Evolutionary conservation across 2,329 filamentous ascomycete genomes (phyloP), one percentile per base, ranked within the genome.

Genomic region (Zasmidium cellare): DNA sequence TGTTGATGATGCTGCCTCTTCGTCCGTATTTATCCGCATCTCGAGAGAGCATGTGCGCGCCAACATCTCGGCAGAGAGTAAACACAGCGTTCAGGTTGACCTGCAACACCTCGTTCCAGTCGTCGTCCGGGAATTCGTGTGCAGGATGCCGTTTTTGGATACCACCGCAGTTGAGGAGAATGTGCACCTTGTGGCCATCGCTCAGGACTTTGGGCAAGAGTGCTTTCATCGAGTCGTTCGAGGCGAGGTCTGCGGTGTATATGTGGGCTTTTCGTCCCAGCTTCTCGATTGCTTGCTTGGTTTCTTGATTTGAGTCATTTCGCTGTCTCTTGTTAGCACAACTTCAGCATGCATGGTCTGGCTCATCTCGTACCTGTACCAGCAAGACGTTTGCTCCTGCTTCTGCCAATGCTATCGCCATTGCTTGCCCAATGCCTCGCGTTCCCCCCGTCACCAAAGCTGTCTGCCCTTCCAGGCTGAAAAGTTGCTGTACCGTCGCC

Each of bases 51-150:
- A 94, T 91, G 77, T 92, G 88, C 14, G 87, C 86, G 62, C 90
- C 90, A 16, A 91, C 82, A 72, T 92, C 90, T 59, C 91, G 86
- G 75, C 85, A 80, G 55, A 96, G 81, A 0, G 85, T 85, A 77
- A 96, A 96, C 54, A 94, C 90, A 46, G 88, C 82, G 69, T 84
- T 89, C 47, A 96, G 84, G 76, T 97, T 97, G 51, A 96, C 88
- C 79, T 96, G 90, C 45, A 96, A 79, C 25, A 96, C 89, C 68
- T 88, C 84, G 69, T 88, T 83, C 83, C 91, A 96, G 77, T 94
- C 90, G 46, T 79, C 76, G 70, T 89, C 84, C 0, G 90, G 90
- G 71, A 96, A 96, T 58, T 82, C 74, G 67, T 91, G 85, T 46
- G 87, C 86, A 0, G 89, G 85, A 73, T 94, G 89, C 14, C 91